phyloP scores from a whole-genome alignment of 108 stramenopile genomes.

The Conticribra weissflogii region DNA sequence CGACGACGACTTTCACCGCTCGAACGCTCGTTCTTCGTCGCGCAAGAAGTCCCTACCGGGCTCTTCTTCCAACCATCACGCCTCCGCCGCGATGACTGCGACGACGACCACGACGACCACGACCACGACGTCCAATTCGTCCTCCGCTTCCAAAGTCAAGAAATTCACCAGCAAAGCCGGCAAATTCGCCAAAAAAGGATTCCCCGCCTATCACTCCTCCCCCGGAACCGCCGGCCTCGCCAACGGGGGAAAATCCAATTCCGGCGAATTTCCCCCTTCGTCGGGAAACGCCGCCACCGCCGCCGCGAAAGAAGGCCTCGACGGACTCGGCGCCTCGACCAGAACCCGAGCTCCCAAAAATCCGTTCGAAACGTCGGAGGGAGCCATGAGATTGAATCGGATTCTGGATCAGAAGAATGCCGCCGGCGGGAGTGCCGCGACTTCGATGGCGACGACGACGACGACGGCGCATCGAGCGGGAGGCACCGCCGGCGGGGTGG shows the following conservation, averaged over 20 bases:
- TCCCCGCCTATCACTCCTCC: neutral
- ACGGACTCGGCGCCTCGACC: neutral
- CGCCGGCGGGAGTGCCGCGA: neutral
- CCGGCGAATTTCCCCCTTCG: neutral
- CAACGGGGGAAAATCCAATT: neutral
- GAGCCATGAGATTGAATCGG: constrained; percentile 71
- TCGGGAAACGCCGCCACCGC: neutral
- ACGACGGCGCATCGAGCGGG: neutral
- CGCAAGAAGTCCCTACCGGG: too few species aligned
- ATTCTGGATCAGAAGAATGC: constrained; percentile 50
- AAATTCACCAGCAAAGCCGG: neutral
- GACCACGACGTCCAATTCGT: neutral
- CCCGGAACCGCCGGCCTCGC: neutral
- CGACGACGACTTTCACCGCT: neutral
- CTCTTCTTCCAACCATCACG: too few species aligned
- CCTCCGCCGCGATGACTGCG: neutral
- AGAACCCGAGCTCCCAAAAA: neutral
- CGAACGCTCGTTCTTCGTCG: too few species aligned
- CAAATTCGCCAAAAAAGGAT: neutral
- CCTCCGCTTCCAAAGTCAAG: neutral
- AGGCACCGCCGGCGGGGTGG: neutral
- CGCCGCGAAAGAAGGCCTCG: neutral
- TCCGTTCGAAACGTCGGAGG: constrained; percentile 58
- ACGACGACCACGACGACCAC: neutral
- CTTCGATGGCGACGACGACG: neutral